Evolutionary conservation across 78 protist species (phyloP).

Genomic region (Chrysochromulina parva): DNA sequence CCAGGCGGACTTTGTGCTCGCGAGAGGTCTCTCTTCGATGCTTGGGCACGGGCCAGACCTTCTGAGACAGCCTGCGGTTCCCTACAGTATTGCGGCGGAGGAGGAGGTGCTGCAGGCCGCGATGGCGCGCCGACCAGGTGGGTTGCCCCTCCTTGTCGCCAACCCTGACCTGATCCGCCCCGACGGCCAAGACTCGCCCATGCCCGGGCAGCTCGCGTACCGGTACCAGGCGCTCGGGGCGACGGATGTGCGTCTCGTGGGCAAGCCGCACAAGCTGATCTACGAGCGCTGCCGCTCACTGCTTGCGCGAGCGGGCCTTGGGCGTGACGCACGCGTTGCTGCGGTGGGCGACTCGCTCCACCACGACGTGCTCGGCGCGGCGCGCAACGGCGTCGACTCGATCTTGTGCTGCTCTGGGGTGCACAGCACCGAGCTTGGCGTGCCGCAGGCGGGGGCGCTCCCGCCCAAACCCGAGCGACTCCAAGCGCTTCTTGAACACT

Average conservation of each 20-base stretch:
- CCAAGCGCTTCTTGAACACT: not conserved
- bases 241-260: not conserved
- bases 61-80: no score
- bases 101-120: not conserved
- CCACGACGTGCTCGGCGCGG: constrained; percentile 15
- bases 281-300: not conserved
- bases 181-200: constrained; percentile 13
- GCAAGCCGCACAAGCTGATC: not conserved
- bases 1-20: constrained; percentile 7
- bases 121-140: not conserved
- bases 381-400: not conserved
- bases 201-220: not conserved
- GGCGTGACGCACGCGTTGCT: not conserved
- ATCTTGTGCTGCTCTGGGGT: not conserved
- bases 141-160: not conserved
- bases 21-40: not conserved
- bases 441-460: not conserved
- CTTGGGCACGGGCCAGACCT: not conserved
- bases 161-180: not conserved
- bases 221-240: not conserved
- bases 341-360: constrained; percentile 22
- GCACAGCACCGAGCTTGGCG: not conserved
- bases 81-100: not conserved
- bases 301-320: not conserved
- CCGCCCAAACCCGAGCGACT: not conserved